Percentiles rank a stretch among this genome's conserved stretches.
These are phyloP conservation scores for Hyphodiscus sp. DNA, from an alignment of 2,329 filamentous ascomycete genomes.

Conservation along the genomic window DNA sequence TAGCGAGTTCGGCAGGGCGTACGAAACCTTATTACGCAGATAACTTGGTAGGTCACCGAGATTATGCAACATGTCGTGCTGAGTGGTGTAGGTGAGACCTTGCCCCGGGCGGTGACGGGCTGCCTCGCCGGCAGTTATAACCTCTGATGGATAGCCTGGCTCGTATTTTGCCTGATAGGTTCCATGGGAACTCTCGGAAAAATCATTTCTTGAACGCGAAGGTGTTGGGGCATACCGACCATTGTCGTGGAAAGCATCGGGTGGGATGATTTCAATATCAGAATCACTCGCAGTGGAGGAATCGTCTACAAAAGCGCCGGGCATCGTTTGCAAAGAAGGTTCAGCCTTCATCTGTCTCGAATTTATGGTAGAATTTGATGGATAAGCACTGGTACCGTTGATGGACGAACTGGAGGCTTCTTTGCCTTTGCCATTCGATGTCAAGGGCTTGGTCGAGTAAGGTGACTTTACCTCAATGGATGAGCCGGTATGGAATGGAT, in stretches of 20 bases:
- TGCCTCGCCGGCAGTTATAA: slow-evolving; percentile 10
- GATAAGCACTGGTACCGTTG: too few species aligned
- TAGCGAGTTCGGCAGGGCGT: too few species aligned
- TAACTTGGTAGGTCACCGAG: too few species aligned
- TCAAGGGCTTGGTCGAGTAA: background rate
- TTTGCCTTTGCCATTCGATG: background rate
- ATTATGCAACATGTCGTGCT: slow-evolving; percentile 11
- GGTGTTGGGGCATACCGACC: slow-evolving; percentile 7
- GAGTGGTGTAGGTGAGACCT: slow-evolving; percentile 1
- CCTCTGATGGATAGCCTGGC: slow-evolving; percentile 10
- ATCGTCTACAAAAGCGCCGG: slow-evolving; percentile 20
- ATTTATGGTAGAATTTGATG: background rate
- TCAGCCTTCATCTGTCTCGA: slow-evolving; percentile 3
- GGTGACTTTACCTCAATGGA: slow-evolving; percentile 7
- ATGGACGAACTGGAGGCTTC: background rate
- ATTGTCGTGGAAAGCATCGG: slow-evolving; percentile 24
- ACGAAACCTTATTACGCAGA: too few species aligned
- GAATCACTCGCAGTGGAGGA: slow-evolving; percentile 21
- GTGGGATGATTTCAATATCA: slow-evolving; percentile 27
- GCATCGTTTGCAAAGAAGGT: slow-evolving; percentile 6
- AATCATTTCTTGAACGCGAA: background rate
- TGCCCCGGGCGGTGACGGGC: background rate
- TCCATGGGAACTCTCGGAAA: background rate
- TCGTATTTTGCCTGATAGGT: background rate
- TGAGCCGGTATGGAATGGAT: background rate